A percentile compares a stretch with the other conserved stretches of the same genome.
phyloP scores from a whole-genome alignment of 2,329 filamentous ascomycete species.

The Pestalotiopsis sp. region DNA sequence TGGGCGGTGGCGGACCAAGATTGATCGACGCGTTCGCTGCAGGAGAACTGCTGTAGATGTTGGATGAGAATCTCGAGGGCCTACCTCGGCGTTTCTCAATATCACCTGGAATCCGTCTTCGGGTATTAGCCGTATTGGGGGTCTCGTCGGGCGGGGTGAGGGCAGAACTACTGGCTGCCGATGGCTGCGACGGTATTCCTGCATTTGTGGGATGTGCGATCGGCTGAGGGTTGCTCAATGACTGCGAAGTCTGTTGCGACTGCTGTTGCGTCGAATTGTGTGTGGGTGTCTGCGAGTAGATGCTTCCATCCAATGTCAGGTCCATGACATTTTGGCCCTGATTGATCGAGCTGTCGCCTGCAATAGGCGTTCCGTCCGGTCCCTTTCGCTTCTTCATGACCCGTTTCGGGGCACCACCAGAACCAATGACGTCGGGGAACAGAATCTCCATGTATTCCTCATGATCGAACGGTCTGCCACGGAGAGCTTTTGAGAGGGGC shows the following conservation, averaged over 20 bases:
- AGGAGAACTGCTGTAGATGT: slow-evolving; percentile 33
- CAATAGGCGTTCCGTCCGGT: slow-evolving; percentile 44
- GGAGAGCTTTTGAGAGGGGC: slow-evolving; percentile 58
- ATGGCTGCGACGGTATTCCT: slow-evolving; percentile 40
- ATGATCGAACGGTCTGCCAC: slow-evolving; percentile 61
- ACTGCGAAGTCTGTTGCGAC: slow-evolving; percentile 19
- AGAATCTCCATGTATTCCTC: slow-evolving; percentile 64
- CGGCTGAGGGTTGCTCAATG: neutral
- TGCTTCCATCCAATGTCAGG: slow-evolving; percentile 10
- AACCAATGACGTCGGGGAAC: slow-evolving; percentile 63
- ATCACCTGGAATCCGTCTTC: slow-evolving; percentile 31
- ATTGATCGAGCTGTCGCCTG: slow-evolving; percentile 48
- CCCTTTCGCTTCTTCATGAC: slow-evolving; percentile 58
- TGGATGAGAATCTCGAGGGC: slow-evolving; percentile 35
- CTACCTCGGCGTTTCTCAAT: slow-evolving; percentile 33
- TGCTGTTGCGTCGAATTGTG: slow-evolving; percentile 19
- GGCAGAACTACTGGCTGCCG: slow-evolving; percentile 44
- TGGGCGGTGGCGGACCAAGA: slow-evolving; percentile 14
- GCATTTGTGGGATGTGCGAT: slow-evolving; percentile 22
- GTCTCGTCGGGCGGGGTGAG: slow-evolving; percentile 61
- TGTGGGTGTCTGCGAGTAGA: slow-evolving; percentile 13
- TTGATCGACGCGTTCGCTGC: slow-evolving; percentile 15
- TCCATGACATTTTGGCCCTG: slow-evolving; percentile 50
- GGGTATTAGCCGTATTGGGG: slow-evolving; percentile 45
- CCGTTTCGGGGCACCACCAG: slow-evolving; percentile 61